Evolutionary conservation across 495 filamentous ascomycete species (phyloP), one percentile per base, ranked within the genome.

Genomic region (Tetracladium marchalianum): DNA sequence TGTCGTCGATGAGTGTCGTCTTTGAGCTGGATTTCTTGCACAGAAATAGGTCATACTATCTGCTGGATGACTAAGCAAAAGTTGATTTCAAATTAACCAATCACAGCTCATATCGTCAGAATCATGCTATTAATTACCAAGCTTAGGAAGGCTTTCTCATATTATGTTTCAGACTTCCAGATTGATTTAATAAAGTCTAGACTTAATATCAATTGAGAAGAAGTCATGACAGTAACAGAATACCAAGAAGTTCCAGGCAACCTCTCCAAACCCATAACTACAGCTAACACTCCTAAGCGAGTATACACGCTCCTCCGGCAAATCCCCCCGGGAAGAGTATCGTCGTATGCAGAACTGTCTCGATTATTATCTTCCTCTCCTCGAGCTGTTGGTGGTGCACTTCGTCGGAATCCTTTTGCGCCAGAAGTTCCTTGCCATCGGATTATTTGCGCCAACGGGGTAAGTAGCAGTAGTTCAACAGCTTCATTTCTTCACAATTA

Each of bases 361-460:
- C 66, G 71, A 18, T 71, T 81, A 17, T 70, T 92, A 1, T 57
- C 64, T 11, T 84, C 82, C 3, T 87, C 82, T 9, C 81, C 87
- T 19, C 72, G 87, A 1, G 87, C 87, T 1, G 81, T 94, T 2
- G 87, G 87, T 10, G 85, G 81, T 47, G 87, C 86, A 0, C 75
- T 86, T 57, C 72, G 85, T 16, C 71, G 67, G 12, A 87, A 85
- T 51, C 82, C 81, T 0, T 85, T 77, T 52, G 82, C 82, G 33
- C 82, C 82, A 0, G 66, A 69, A 31, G 81, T 85, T 22, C 67
- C 72, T 17, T 69, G 69, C 58, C 67, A 78, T 64, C 60, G 76
- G 44, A 62, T 73, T 51, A 58, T 76, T 18, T 57, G 44, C 13
- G 53, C 53, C 1, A 41, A 48, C 38, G 53, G 53, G 6, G 53